Evolutionary conservation across 345 rosid genomes (phyloP).

Genomic region (Citrus reticulata): DNA sequence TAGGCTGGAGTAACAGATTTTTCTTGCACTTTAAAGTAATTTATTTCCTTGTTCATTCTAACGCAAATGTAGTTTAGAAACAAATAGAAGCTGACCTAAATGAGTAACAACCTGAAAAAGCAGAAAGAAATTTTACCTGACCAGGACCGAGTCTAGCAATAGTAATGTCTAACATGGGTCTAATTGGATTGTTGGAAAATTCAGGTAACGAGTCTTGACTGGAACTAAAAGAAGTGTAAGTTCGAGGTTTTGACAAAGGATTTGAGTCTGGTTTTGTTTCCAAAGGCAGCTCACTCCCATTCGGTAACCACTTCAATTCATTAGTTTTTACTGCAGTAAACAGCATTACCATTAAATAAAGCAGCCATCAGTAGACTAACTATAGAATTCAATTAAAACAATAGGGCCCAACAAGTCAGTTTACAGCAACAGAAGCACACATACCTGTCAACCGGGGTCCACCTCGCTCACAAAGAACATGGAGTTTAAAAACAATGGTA

Average conservation of each 20-base stretch:
- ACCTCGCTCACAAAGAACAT: conserved; percentile 48
- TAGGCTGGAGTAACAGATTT: background rate
- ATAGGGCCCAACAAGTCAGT: background rate
- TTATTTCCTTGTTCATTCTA: background rate
- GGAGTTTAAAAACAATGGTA: conserved; percentile 91
- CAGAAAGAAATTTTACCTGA: conserved; percentile 44
- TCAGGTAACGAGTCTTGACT: conserved; percentile 63
- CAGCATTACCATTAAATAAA: background rate
- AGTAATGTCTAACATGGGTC: conserved; percentile 48
- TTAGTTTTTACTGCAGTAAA: conserved; percentile 58
- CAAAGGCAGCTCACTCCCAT: conserved; percentile 74
- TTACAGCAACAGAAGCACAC: background rate
- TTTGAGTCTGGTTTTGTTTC: conserved; percentile 39
- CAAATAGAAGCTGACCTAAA: background rate
- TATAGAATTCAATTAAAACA: background rate
- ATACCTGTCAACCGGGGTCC: conserved; percentile 58
- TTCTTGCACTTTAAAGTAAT: background rate
- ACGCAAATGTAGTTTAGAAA: background rate
- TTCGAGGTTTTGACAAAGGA: conserved; percentile 50
- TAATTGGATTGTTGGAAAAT: conserved; percentile 52
- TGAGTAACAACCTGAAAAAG: background rate
- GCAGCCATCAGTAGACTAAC: background rate
- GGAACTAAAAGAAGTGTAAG: conserved; percentile 65
- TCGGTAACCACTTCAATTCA: conserved; percentile 77
- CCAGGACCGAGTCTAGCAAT: conserved; percentile 83